These are phyloP conservation scores for Prunus davidiana DNA, from an alignment of 306 rosid species.

Conservation along the genomic window DNA sequence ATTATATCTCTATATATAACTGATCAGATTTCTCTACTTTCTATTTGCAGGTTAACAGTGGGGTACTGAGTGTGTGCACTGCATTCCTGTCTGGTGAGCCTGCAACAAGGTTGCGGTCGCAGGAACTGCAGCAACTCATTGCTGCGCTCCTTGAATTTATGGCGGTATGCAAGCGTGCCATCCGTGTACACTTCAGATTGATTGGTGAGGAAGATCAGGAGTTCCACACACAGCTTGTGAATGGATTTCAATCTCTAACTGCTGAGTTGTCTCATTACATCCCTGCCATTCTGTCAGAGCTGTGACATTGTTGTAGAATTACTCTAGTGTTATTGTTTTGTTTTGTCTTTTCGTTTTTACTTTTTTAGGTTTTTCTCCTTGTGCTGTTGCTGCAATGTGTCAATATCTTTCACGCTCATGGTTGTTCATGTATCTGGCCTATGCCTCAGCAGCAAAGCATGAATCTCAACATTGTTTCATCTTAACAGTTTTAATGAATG, in stretches of 20 bases:
- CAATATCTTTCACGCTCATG: neutral
- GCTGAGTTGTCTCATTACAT: slow-evolving; percentile 95
- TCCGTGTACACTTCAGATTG: slow-evolving; percentile 85
- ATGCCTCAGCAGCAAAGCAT: neutral
- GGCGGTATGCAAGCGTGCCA: slow-evolving; percentile 99
- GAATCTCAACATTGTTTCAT: neutral
- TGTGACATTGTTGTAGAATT: slow-evolving; percentile 40
- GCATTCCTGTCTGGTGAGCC: slow-evolving; percentile 98
- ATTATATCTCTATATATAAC: neutral
- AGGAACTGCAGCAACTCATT: slow-evolving; percentile 95
- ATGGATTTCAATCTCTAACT: slow-evolving; percentile 93
- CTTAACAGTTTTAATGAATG: neutral
- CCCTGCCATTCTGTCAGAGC: slow-evolving; percentile 93
- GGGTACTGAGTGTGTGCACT: slow-evolving; percentile 94
- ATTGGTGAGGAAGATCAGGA: slow-evolving; percentile 99
- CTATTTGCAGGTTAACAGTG: slow-evolving; percentile 82
- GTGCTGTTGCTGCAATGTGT: neutral
- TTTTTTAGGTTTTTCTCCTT: neutral
- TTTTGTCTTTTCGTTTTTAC: neutral
- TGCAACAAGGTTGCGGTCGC: slow-evolving; percentile 89
- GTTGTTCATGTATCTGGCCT: neutral
- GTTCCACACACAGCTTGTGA: slow-evolving; percentile 96
- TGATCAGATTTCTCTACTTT: slow-evolving; percentile 5
- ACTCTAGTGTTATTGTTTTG: neutral
- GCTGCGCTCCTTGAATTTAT: slow-evolving; percentile 98